phyloP scores from a whole-genome alignment of 129 eudicot genomes.

The Silybum marianum region DNA sequence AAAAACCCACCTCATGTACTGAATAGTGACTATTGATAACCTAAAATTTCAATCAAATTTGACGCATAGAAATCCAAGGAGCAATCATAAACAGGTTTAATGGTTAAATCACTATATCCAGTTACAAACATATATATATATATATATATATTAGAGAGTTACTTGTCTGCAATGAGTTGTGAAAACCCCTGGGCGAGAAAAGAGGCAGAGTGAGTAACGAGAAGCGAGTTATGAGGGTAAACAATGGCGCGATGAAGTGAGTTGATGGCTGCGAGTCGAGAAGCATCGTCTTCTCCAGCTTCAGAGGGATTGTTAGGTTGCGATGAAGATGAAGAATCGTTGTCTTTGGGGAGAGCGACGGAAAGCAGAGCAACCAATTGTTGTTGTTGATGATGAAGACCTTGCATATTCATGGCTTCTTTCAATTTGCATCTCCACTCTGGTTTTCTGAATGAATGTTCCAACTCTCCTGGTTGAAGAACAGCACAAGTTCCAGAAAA shows the following conservation, averaged over 20 bases:
- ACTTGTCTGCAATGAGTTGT: constrained; percentile 87
- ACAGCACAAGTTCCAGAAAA: background rate
- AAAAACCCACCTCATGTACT: constrained; percentile 16
- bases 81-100: background rate
- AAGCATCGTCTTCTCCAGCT: constrained; percentile 50
- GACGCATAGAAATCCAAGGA: background rate
- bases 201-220: constrained; percentile 86
- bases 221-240: constrained; percentile 84
- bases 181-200: constrained; percentile 87
- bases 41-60: background rate
- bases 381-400: constrained; percentile 93
- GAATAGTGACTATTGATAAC: constrained; percentile 4
- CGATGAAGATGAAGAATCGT: constrained; percentile 32
- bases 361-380: constrained; percentile 86
- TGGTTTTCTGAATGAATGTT: background rate
- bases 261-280: constrained; percentile 65
- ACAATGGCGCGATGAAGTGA: constrained; percentile 85
- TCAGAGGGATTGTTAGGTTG: constrained; percentile 32
- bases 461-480: constrained; percentile 15
- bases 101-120: constrained; percentile 17
- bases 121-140: background rate
- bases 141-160: constrained; percentile 16
- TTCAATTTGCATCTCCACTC: constrained; percentile 47
- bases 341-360: constrained; percentile 72
- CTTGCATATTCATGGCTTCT: constrained; percentile 62